Evolutionary conservation across 768 basidiomycete species (phyloP).

Genomic region (Agaricus subrufescens): DNA sequence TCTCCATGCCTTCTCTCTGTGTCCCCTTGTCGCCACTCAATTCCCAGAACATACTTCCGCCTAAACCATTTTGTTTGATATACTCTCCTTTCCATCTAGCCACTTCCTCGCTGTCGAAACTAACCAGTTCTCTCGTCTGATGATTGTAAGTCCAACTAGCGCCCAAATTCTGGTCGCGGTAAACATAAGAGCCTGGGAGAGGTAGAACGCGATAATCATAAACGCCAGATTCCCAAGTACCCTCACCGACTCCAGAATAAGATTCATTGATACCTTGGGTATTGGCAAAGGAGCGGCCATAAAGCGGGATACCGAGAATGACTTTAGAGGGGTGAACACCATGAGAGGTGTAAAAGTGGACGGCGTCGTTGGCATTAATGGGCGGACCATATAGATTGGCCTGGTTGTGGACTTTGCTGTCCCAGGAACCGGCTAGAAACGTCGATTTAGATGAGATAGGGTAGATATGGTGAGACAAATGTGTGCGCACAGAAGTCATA

Average conservation of each 20-base stretch:
- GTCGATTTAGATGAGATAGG: not conserved
- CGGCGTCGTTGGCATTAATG: constrained; percentile 57
- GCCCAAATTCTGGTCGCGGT: constrained; percentile 58
- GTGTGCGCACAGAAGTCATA: constrained; percentile 68
- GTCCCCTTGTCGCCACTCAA: constrained; percentile 81
- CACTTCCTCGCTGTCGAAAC: constrained; percentile 71
- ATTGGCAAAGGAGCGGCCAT: constrained; percentile 87
- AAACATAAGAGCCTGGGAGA: constrained; percentile 59
- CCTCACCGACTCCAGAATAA: constrained; percentile 79
- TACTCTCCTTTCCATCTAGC: constrained; percentile 75
- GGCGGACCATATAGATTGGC: constrained; percentile 75
- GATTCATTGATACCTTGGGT: constrained; percentile 78
- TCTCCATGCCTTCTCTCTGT: constrained; percentile 66
- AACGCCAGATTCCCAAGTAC: constrained; percentile 88
- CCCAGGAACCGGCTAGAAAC: constrained; percentile 70
- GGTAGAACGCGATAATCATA: constrained; percentile 94
- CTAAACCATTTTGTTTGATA: constrained; percentile 70
- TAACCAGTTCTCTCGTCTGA: constrained; percentile 71
- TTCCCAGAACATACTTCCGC: constrained; percentile 96
- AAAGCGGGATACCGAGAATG: constrained; percentile 88
- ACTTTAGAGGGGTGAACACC: constrained; percentile 80
- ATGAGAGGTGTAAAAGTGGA: constrained; percentile 63
- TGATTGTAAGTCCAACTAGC: constrained; percentile 88
- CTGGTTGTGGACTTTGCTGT: constrained; percentile 70
- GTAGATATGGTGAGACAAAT: not conserved